phyloP scores from a whole-genome alignment of 176 grass and related monocot species.

The Aegilops longissima region DNA sequence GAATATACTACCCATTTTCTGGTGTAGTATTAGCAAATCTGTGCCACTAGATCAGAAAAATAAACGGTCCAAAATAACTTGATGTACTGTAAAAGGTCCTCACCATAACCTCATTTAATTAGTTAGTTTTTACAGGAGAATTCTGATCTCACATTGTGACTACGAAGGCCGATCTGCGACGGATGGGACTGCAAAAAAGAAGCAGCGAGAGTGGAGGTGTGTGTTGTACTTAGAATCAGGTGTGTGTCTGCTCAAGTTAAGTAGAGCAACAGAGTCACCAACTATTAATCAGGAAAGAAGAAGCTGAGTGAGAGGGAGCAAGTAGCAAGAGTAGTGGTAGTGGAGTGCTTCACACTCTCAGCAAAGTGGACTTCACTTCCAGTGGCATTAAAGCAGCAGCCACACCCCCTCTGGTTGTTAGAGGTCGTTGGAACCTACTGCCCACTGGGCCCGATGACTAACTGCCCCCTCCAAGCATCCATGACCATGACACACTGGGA shows the following conservation, averaged over 20 bases:
- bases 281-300: not conserved
- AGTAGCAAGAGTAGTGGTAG: not conserved
- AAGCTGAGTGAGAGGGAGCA: not conserved
- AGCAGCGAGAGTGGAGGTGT: not conserved
- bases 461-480: slow-evolving; percentile 20
- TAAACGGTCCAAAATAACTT: no score
- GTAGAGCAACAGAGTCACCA: not conserved
- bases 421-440: slow-evolving; percentile 42
- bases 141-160: not conserved
- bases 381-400: slow-evolving; percentile 41
- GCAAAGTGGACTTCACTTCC: slow-evolving; percentile 57
- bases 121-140: not conserved
- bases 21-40: no score
- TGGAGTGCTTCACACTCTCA: slow-evolving; percentile 59
- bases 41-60: no score
- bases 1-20: no score
- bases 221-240: slow-evolving; percentile 2
- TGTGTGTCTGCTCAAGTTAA: slow-evolving; percentile 9
- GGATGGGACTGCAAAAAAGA: not conserved
- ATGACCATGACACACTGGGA: not conserved
- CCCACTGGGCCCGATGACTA: not conserved
- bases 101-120: not conserved
- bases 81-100: no score
- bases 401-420: slow-evolving; percentile 13
- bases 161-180: not conserved